phyloP scores from a whole-genome alignment of 305 asterid species.

The Nicotiana rustica region DNA sequence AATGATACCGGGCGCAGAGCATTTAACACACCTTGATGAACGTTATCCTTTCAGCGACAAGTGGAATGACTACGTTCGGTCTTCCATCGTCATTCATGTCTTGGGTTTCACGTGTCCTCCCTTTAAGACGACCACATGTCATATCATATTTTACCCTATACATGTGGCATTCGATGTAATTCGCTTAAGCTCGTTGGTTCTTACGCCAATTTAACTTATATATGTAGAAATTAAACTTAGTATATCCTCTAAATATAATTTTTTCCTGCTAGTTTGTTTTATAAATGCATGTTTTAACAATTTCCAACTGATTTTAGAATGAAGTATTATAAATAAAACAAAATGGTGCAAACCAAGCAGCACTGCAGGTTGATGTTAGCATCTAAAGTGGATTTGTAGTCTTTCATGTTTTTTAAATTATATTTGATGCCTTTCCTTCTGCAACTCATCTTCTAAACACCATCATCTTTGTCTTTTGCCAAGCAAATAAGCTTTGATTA shows the following conservation, averaged over 20 bases:
- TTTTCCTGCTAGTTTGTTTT: background rate
- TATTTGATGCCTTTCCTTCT: too few species aligned
- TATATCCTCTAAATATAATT: background rate
- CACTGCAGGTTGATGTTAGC: background rate
- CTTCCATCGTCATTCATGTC: too few species aligned
- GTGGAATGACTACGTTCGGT: too few species aligned
- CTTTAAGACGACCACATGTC: too few species aligned
- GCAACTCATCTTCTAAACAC: background rate
- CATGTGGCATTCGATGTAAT: background rate
- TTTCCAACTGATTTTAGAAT: background rate
- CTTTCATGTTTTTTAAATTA: background rate
- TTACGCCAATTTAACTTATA: constrained; percentile 2
- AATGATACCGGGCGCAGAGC: too few species aligned
- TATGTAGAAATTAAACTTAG: background rate
- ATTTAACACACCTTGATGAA: too few species aligned
- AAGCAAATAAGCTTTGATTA: background rate
- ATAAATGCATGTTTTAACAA: background rate
- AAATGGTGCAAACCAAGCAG: background rate
- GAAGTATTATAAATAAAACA: constrained; percentile 17
- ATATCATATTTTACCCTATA: too few species aligned
- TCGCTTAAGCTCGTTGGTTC: background rate
- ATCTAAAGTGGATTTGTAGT: constrained; percentile 7
- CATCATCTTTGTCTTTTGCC: background rate
- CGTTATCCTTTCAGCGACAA: too few species aligned
- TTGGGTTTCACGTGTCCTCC: too few species aligned